A percentile compares a stretch with the other conserved stretches of the same genome.
Conservation (phyloP, 1,284 basidiomycete genomes). For the Golubevia pallescens region DNA sequence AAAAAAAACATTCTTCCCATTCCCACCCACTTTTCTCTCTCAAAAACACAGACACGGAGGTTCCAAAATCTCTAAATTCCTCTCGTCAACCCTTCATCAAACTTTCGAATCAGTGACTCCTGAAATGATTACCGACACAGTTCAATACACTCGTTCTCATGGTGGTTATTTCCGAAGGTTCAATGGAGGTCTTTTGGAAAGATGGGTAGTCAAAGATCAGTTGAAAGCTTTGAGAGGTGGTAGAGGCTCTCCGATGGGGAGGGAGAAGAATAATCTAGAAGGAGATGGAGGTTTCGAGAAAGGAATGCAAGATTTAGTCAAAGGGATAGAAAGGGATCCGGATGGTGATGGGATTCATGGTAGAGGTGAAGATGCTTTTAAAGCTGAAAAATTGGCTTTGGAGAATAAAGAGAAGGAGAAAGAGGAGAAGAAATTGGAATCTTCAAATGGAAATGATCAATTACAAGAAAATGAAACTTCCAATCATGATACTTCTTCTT, state of each 20-base stretch:
- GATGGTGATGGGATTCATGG: too few species aligned
- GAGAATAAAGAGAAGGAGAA: background rate
- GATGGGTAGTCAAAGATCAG: conserved; percentile 45
- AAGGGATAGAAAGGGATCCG: too few species aligned
- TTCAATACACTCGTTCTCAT: conserved; percentile 47
- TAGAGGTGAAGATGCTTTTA: too few species aligned
- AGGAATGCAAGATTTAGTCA: too few species aligned
- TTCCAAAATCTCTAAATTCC: conserved; percentile 38
- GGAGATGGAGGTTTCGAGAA: conserved; percentile 1
- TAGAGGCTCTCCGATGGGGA: conserved; percentile 9
- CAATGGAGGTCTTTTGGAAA: conserved; percentile 41
- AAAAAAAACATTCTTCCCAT: too few species aligned
- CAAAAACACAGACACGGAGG: conserved; percentile 54
- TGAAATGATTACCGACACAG: conserved; percentile 54
- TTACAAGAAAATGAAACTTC: too few species aligned
- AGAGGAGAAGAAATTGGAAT: background rate
- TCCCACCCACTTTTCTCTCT: background rate
- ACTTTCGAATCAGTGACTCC: conserved; percentile 45
- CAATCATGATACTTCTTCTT: too few species aligned
- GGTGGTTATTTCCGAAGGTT: conserved; percentile 60
- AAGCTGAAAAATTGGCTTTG: background rate
- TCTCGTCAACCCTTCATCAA: conserved; percentile 39
- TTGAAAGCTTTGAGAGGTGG: conserved; percentile 39
- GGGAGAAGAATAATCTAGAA: conserved; percentile 3
- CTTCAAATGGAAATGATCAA: too few species aligned